Base-by-base conservation (phyloP, 495 filamentous ascomycete genomes). In the Aspergillus nanangensis region DNA sequence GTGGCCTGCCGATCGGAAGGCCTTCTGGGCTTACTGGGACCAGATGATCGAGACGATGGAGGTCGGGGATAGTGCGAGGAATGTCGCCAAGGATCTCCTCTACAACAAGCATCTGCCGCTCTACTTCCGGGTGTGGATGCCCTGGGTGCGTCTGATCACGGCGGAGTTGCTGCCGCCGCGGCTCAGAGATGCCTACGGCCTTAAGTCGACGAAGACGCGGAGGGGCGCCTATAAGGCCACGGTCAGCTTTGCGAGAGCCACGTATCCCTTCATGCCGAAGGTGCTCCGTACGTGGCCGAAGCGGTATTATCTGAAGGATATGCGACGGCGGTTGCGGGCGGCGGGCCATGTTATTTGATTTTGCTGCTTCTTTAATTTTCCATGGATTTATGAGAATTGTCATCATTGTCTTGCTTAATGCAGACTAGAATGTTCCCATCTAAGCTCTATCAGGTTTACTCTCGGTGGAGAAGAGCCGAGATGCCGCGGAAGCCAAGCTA, bases 1-100 rank as follows among this genome's bases (percentile, higher is more conserved):
- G 61, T 73, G 69, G 66, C 68, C 69, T 2, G 27, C 41, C 4
- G 55, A 38, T 15, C 57, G 61, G 4, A 41, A 57, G 14, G 65
- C 53, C 9, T 74, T 72, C 45, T 70, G 69, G 70, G 40, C 39
- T 8, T 72, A 74, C 44, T 72, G 68, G 69, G 58, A 74, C 41
- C 17, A 52, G 27, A 47, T 63, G 23, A 50, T 74, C 18, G 56
- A 47, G 14, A 62, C 36, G 0, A 34, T 69, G 25, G 36, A 61
- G 11, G 53, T 71, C 37, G 60, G 50, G 9, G 35, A 59, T 7
- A 39, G 68, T 41, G 68, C 68, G 3, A 61, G 49, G 25, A 48
- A 53, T 13, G 63, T 71, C 14, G 67, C 58, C 10, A 41, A 54
- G 0, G 63, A 66, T 38, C 49, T 74, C 0, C 54, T 71, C 0